Conservation (phyloP, 345 rosid genomes). For the Gossypium herbaceum region DNA sequence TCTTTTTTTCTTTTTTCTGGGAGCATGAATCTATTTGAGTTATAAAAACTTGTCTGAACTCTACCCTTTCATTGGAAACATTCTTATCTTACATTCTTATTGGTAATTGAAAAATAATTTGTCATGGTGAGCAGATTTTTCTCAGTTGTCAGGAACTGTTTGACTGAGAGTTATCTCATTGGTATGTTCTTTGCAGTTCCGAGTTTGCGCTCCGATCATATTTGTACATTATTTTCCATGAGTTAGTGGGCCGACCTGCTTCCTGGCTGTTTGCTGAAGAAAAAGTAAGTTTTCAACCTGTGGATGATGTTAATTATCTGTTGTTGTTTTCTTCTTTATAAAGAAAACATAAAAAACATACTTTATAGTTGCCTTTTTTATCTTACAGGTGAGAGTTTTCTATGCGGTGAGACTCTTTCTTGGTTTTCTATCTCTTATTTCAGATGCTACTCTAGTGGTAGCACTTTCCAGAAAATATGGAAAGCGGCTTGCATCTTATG, state of each 20-base stretch:
- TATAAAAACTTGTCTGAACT: neutral
- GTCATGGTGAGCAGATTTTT: neutral
- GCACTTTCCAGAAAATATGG: conserved; percentile 92
- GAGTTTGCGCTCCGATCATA: conserved; percentile 91
- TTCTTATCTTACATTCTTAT: neutral
- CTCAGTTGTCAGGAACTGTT: neutral
- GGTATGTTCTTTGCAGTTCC: conserved; percentile 50
- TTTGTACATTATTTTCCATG: conserved; percentile 73
- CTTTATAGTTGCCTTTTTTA: conserved; percentile 6
- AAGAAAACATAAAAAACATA: neutral
- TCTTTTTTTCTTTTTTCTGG: neutral
- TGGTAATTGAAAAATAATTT: neutral
- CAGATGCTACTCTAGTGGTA: conserved; percentile 79
- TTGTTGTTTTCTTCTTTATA: neutral
- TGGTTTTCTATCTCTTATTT: conserved; percentile 69
- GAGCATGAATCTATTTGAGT: neutral
- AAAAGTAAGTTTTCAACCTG: conserved; percentile 46
- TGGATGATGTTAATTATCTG: neutral
- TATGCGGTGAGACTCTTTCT: conserved; percentile 93
- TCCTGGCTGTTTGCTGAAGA: conserved; percentile 75
- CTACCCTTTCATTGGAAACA: neutral
- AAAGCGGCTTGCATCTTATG: conserved; percentile 82
- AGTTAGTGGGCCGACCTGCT: conserved; percentile 80
- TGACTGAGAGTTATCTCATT: conserved; percentile 6
- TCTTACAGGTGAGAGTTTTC: conserved; percentile 75